A percentile compares a stretch with the other conserved stretches of the same genome.
Conservation (phyloP, 2,329 filamentous ascomycete species). For the Xylaria sp. region DNA sequence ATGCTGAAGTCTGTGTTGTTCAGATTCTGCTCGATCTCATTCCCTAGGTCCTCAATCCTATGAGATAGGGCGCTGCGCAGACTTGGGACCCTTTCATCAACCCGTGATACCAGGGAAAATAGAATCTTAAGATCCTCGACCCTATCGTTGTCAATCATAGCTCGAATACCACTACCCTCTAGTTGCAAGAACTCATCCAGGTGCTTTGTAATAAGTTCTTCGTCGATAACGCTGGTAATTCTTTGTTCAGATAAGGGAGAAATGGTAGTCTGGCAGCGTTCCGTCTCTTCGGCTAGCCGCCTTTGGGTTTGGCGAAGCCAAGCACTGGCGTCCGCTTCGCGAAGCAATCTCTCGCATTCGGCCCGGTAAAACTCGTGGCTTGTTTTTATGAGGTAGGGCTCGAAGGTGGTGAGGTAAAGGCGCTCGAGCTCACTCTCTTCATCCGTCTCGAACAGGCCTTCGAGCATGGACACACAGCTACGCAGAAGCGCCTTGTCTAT, state of each 20-base stretch:
- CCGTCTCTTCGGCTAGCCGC: constrained; percentile 82
- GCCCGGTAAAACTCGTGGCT: constrained; percentile 79
- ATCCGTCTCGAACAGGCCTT: constrained; percentile 84
- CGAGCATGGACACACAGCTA: constrained; percentile 89
- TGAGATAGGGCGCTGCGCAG: constrained; percentile 77
- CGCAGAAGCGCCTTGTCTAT: constrained; percentile 87
- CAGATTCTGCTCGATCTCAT: constrained; percentile 80
- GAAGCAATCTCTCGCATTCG: constrained; percentile 80
- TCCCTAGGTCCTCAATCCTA: constrained; percentile 82
- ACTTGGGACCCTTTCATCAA: constrained; percentile 78
- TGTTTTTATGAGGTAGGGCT: constrained; percentile 77
- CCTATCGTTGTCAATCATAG: constrained; percentile 93
- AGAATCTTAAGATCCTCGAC: constrained; percentile 81
- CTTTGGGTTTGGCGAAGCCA: constrained; percentile 83
- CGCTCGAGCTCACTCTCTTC: constrained; percentile 81
- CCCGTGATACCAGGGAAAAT: constrained; percentile 80
- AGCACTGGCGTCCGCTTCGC: constrained; percentile 80
- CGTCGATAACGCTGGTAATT: constrained; percentile 81
- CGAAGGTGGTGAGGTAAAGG: constrained; percentile 85
- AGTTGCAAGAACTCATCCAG: constrained; percentile 85
- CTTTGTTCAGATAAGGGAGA: constrained; percentile 77
- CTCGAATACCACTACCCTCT: constrained; percentile 83
- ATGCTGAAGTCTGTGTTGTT: constrained; percentile 65
- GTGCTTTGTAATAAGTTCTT: constrained; percentile 80
- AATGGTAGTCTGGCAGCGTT: constrained; percentile 85